Base-by-base conservation (phyloP, 495 filamentous ascomycete species). In the Podospora tetraspora region DNA sequence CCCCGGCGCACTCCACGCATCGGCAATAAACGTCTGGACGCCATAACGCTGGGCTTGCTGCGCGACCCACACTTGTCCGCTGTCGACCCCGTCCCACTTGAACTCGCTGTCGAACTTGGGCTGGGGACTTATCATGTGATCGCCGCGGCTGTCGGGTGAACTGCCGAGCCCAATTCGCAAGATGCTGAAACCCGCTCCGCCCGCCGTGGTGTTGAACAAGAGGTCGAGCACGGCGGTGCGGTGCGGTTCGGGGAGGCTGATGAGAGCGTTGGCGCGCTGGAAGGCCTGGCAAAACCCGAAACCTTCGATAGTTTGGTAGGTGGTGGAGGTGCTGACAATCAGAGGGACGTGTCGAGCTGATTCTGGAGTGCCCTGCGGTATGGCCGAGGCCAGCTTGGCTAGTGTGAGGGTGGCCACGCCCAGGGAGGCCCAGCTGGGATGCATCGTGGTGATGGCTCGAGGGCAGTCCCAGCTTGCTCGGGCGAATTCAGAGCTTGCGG, bases 1-100 rank as follows among this genome's bases (percentile, higher is more conserved):
- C 0, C 81, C 84, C 0, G 84, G 84, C 0, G 84, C 85, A 57
- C 76, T 80, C 85, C 85, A 87, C 0, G 86, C 85, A 75, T 89
- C 75, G 0, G 76, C 84, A 70, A 87, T 87, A 59, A 85, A 76
- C 1, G 72, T 77, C 32, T 72, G 76, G 7, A 83, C 79, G 5
- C 82, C 82, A 59, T 80, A 78, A 1, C 69, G 71, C 24, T 79
- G 71, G 1, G 83, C 83, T 65, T 84, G 75, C 67, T 85, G 74
- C 16, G 82, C 79, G 13, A 86, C 74, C 79, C 80, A 85, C 7
- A 87, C 74, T 73, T 86, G 84, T 27, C 78, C 77, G 10, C 75
- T 72, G 68, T 87, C 83, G 52, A 84, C 73, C 24, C 71, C 71
- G 64, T 85, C 79, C 78, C 82, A 86, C 11, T 71, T 70, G 58